Percentiles rank a stretch among this genome's conserved stretches.
These are phyloP conservation scores for Tricholoma sp. DNA, from an alignment of 768 basidiomycete species.

Conservation along the genomic window DNA sequence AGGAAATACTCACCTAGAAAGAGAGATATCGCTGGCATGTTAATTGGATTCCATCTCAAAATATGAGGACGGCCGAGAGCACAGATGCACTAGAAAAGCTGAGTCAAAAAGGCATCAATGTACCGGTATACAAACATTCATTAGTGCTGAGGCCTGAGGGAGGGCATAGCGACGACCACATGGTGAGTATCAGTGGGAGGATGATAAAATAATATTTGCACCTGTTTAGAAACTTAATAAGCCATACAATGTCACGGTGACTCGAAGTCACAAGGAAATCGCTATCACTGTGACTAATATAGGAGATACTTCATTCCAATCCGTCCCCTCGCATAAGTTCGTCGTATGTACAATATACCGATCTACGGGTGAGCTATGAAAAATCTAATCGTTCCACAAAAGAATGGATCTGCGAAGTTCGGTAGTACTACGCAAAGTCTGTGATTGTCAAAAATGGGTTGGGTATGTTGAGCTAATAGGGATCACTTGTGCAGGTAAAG, in stretches of 20 bases:
- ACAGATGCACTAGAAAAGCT: too few species aligned
- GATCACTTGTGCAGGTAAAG: conserved; percentile 7
- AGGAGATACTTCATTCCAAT: too few species aligned
- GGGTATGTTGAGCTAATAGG: conserved; percentile 18
- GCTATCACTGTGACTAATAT: too few species aligned
- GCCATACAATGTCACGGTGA: too few species aligned
- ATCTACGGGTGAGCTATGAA: conserved; percentile 10
- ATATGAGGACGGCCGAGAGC: too few species aligned
- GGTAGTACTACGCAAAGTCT: conserved; percentile 1
- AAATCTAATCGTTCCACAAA: conserved; percentile 2
- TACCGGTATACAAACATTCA: background rate
- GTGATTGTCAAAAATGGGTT: conserved; percentile 9
- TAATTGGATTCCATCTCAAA: background rate
- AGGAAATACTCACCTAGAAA: background rate
- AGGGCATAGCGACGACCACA: background rate
- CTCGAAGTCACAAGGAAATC: too few species aligned
- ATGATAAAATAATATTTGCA: background rate
- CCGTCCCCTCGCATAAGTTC: background rate
- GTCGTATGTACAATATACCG: background rate
- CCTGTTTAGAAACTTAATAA: background rate
- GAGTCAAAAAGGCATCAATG: too few species aligned
- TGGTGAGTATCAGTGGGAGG: background rate
- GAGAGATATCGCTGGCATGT: too few species aligned
- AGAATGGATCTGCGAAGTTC: conserved; percentile 2
- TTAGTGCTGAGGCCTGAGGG: background rate